Evolutionary conservation across 208 protist species (phyloP).

Genomic region (Trypanosoma cruzi): DNA sequence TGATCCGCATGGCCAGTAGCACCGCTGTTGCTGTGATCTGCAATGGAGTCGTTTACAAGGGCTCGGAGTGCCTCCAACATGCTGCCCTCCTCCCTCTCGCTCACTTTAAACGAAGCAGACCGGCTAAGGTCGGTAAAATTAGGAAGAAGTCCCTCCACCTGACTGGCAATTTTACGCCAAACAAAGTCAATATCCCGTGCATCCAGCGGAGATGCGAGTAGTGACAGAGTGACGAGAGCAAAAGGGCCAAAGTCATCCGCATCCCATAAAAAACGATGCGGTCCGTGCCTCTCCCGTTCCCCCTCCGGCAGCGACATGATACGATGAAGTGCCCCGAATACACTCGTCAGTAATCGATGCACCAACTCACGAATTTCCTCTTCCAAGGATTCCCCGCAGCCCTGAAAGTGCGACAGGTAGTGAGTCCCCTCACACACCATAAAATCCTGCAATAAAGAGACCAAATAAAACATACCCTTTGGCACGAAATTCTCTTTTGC

Average conservation of each 20-base stretch:
- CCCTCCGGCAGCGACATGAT: constrained; percentile 35
- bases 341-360: constrained; percentile 41
- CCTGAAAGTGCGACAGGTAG: constrained; percentile 52
- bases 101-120: constrained; percentile 48
- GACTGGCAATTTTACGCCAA: constrained; percentile 29
- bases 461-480: constrained; percentile 29
- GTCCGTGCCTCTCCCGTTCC: constrained; percentile 30
- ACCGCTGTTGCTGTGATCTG: background rate
- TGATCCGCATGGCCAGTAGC: background rate
- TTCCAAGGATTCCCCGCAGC: constrained; percentile 53
- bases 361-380: constrained; percentile 44
- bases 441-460: constrained; percentile 22
- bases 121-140: constrained; percentile 52
- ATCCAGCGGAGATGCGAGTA: constrained; percentile 63
- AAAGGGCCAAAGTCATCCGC: constrained; percentile 61
- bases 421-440: constrained; percentile 31
- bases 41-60: constrained; percentile 8
- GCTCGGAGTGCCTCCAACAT: constrained; percentile 16
- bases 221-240: constrained; percentile 52
- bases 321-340: constrained; percentile 42
- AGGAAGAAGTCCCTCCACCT: constrained; percentile 52
- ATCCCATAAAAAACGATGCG: constrained; percentile 63
- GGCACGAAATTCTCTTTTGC: constrained; percentile 29
- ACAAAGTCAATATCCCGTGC: constrained; percentile 42
- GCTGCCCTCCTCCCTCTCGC: constrained; percentile 28